Conservation (phyloP, 2,329 filamentous ascomycete species). For the Zymoseptoria pseudotritici region DNA sequence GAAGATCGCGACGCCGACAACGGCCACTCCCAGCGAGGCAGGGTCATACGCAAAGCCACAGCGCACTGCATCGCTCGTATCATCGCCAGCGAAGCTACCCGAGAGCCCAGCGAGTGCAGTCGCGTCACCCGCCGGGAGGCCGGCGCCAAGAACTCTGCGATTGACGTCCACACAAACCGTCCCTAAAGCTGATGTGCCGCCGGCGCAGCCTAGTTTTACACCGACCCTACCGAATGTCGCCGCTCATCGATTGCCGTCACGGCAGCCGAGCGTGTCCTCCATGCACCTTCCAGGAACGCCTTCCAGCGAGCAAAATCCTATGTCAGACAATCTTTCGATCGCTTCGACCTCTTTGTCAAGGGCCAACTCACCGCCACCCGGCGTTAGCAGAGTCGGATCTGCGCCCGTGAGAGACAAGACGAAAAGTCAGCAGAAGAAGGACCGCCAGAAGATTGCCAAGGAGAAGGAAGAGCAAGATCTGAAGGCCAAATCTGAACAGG, state of each 20-base stretch:
- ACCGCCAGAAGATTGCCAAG: conserved; percentile 40
- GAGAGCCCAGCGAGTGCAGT: conserved; percentile 46
- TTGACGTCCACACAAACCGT: conserved; percentile 50
- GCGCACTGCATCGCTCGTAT: conserved; percentile 40
- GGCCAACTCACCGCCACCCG: conserved; percentile 61
- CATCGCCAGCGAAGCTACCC: conserved; percentile 46
- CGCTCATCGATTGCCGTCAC: conserved; percentile 37
- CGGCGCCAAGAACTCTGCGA: conserved; percentile 59
- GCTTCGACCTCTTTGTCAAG: conserved; percentile 66
- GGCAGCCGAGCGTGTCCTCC: conserved; percentile 50
- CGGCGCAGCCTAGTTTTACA: conserved; percentile 19
- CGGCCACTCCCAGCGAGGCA: conserved; percentile 33
- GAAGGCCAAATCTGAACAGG: conserved; percentile 45
- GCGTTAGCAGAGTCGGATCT: conserved; percentile 54
- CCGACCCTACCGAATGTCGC: conserved; percentile 26
- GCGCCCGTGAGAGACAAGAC: conserved; percentile 63
- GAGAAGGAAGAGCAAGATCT: conserved; percentile 33
- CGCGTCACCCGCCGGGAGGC: conserved; percentile 37
- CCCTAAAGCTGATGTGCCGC: conserved; percentile 50
- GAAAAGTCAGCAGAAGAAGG: conserved; percentile 72
- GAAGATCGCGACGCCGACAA: background rate
- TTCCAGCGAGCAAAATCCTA: conserved; percentile 63
- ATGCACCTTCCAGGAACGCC: conserved; percentile 64
- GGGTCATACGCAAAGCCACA: conserved; percentile 3
- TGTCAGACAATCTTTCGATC: conserved; percentile 60